Evolutionary conservation across 2,329 filamentous ascomycete species (phyloP).

Genomic region (Pseudonectria buxi): DNA sequence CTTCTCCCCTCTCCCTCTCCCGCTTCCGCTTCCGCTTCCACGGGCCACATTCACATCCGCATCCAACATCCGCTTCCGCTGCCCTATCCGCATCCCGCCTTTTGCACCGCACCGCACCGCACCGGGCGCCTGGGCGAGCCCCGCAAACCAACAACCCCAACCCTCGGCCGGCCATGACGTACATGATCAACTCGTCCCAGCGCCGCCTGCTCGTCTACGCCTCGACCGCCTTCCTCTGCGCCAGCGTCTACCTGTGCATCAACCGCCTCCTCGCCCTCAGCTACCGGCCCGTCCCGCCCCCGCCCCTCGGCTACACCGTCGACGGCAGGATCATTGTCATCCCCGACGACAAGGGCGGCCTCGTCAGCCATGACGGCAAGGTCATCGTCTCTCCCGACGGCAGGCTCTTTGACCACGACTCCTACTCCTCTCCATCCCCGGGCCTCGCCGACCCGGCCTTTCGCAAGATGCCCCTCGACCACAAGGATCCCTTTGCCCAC

Average conservation of each 20-base stretch:
- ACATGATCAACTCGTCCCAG: conserved; percentile 19
- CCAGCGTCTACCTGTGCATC: conserved; percentile 28
- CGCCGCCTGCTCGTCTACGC: conserved; percentile 26
- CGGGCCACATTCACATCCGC: no score
- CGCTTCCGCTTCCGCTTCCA: no score
- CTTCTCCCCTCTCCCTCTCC: no score
- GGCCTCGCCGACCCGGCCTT: no score
- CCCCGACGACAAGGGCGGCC: not conserved
- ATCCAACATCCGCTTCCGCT: no score
- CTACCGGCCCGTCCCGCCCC: conserved; percentile 1
- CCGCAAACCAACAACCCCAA: no score
- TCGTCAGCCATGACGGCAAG: not conserved
- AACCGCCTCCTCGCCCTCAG: conserved; percentile 25
- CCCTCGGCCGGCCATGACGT: conserved; percentile 11
- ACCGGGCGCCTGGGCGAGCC: no score
- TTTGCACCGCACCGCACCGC: no score
- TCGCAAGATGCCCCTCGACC: conserved; percentile 1
- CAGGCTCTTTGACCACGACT: no score
- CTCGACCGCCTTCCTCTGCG: conserved; percentile 26
- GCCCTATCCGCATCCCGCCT: no score
- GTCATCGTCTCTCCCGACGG: no score
- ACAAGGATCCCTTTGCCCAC: conserved; percentile 1
- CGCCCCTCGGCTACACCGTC: not conserved
- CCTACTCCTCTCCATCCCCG: no score
- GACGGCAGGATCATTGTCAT: not conserved